phyloP scores from a whole-genome alignment of 164 flowering plant genomes.

The Houttuynia cordata region DNA sequence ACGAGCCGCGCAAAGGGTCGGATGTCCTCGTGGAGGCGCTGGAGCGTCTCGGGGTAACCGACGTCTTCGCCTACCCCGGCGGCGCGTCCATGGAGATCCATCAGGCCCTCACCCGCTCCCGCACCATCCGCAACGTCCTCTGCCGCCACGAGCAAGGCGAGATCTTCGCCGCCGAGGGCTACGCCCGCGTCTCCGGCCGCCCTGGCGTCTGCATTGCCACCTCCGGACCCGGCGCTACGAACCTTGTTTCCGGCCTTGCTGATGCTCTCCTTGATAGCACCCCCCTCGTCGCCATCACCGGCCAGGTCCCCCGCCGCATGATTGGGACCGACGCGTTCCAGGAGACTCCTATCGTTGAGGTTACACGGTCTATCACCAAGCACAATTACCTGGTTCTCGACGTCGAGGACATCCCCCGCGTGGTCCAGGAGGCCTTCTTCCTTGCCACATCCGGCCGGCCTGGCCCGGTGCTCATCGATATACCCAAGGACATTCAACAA shows the following conservation, averaged over 20 bases:
- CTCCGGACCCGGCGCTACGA: slow-evolving; percentile 75
- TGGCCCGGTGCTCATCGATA: slow-evolving; percentile 57
- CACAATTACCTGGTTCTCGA: slow-evolving; percentile 57
- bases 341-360: slow-evolving; percentile 65
- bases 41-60: slow-evolving; percentile 45
- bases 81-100: slow-evolving; percentile 73
- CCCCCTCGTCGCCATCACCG: slow-evolving; percentile 56
- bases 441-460: slow-evolving; percentile 47
- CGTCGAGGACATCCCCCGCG: slow-evolving; percentile 47
- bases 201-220: slow-evolving; percentile 70
- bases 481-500: slow-evolving; percentile 60
- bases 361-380: slow-evolving; percentile 56
- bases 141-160: slow-evolving; percentile 69
- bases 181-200: slow-evolving; percentile 47
- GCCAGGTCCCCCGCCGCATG: slow-evolving; percentile 62
- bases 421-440: slow-evolving; percentile 47
- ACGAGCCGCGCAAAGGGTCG: slow-evolving; percentile 50
- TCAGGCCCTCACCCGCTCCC: slow-evolving; percentile 57
- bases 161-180: slow-evolving; percentile 61
- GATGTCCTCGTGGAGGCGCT: slow-evolving; percentile 72
- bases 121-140: slow-evolving; percentile 32
- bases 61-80: slow-evolving; percentile 60
- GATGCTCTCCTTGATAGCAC: slow-evolving; percentile 56
- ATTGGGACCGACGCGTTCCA: slow-evolving; percentile 68
- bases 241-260: slow-evolving; percentile 61